Evolutionary conservation across 2,329 filamentous ascomycete genomes (phyloP).

Genomic region (Amylocarpus encephaloides): DNA sequence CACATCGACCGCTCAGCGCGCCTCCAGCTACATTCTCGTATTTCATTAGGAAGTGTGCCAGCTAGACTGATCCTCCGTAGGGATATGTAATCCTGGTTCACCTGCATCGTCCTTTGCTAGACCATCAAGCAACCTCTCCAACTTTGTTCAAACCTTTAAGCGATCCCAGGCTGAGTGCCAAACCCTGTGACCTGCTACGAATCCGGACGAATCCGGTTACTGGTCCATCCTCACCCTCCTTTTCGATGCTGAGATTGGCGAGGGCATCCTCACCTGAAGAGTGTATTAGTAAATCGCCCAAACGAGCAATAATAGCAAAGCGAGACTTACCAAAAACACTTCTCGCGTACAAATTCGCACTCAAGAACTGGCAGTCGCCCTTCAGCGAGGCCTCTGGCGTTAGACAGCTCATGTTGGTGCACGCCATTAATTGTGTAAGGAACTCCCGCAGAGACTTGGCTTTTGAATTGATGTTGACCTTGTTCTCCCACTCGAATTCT

Average conservation of each 20-base stretch:
- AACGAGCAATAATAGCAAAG: not conserved
- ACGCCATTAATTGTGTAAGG: conserved; percentile 89
- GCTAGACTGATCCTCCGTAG: conserved; percentile 6
- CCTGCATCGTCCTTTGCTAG: conserved; percentile 5
- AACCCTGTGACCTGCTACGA: conserved; percentile 90
- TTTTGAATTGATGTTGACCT: conserved; percentile 99
- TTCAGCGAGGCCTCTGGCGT: conserved; percentile 94
- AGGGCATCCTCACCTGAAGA: conserved; percentile 87
- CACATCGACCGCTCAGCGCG: conserved; percentile 8
- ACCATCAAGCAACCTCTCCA: conserved; percentile 33
- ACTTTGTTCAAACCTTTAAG: conserved; percentile 91
- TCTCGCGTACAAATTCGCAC: conserved; percentile 90
- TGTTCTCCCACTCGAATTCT: conserved; percentile 99
- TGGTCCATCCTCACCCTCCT: conserved; percentile 89
- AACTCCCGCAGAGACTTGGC: conserved; percentile 87
- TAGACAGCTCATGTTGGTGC: conserved; percentile 97
- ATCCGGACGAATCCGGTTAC: conserved; percentile 98
- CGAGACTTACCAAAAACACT: conserved; percentile 88
- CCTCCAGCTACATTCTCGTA: conserved; percentile 8
- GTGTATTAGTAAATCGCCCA: conserved; percentile 18
- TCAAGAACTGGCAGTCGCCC: conserved; percentile 96
- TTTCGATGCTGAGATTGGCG: conserved; percentile 95
- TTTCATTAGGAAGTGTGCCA: conserved; percentile 17
- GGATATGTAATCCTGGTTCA: conserved; percentile 1
- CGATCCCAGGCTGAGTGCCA: conserved; percentile 88